Evolutionary conservation across 352 stramenopile species (phyloP), one percentile per base, ranked within the genome.

Genomic region (Thraustochytrium sp.): DNA sequence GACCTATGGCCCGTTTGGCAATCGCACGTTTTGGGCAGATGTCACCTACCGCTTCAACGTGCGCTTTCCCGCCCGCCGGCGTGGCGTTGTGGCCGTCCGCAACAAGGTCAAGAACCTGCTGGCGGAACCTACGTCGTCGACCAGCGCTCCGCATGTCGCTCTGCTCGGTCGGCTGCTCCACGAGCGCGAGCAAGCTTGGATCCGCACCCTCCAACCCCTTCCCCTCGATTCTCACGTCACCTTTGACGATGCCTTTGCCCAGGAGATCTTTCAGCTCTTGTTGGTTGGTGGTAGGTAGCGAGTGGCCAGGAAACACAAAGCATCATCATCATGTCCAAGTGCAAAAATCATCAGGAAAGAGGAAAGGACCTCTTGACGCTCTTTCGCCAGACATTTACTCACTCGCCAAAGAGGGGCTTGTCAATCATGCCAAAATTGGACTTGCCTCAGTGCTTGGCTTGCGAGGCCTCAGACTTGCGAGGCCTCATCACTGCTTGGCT

Each of bases 41-140:
- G 4, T 80, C 29, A 3, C 68, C 18, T 80, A 48, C 53, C 4
- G n/a, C 4, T 80, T 80, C 68, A 80, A 80, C 51, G 2, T 80
- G 1, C 5, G 16, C 18, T 80, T 64, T 26, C 42, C 40, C 18
- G 11, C 8, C 3, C 48, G 68, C 21, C 31, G 31, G 34, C 68
- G 68, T 26, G 48, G 48, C 26, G 68, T 80, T 21, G 68, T 80
- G 26, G 40, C 68, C 8, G 53, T 80, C 18, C 48, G 68, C 26
- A 80, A 80, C 68, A 80, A 80, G 68, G 46, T 80, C 29, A 80
- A 80, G 40, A 51, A 51, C 42, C 46, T 80, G 16, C 31, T 54
- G 40, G 62, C 62, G 23, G 26, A 42, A 4, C 59, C 59, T 0
- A n/a, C 11, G 9, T 42, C 26, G 36, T 31, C 59, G 16, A 49